A percentile compares a stretch with the other conserved stretches of the same genome.
Evolutionary conservation across 2,329 filamentous ascomycete genomes (phyloP).

Genomic region (Exophiala oligosperma): DNA sequence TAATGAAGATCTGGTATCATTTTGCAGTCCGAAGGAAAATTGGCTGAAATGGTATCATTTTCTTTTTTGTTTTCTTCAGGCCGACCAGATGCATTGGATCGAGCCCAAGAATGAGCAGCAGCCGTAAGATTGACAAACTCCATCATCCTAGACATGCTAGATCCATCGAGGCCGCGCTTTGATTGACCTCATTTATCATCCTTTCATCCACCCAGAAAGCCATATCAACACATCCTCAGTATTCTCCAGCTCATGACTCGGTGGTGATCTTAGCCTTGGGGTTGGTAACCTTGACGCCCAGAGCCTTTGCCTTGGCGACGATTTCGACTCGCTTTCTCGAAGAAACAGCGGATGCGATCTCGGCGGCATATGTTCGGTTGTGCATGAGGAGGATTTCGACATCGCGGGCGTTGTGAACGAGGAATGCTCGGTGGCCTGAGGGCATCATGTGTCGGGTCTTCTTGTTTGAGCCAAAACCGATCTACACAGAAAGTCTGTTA

Average conservation of each 20-base stretch:
- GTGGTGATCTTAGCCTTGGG: slow-evolving; percentile 98
- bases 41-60: slow-evolving; percentile 20
- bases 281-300: slow-evolving; percentile 99
- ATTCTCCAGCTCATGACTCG: slow-evolving; percentile 63
- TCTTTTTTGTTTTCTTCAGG: slow-evolving; percentile 9
- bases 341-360: slow-evolving; percentile 98
- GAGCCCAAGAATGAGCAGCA: slow-evolving; percentile 3
- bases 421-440: slow-evolving; percentile 99
- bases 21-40: not conserved
- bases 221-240: slow-evolving; percentile 30
- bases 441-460: slow-evolving; percentile 99
- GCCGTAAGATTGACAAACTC: not conserved
- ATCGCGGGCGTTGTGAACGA: slow-evolving; percentile 94
- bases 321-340: slow-evolving; percentile 99
- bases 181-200: slow-evolving; percentile 9
- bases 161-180: slow-evolving; percentile 7
- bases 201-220: not conserved
- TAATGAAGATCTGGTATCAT: not conserved
- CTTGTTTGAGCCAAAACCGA: slow-evolving; percentile 98
- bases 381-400: slow-evolving; percentile 99
- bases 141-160: slow-evolving; percentile 8
- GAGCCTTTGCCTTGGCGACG: slow-evolving; percentile 92
- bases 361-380: slow-evolving; percentile 98
- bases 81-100: slow-evolving; percentile 10
- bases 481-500: slow-evolving; percentile 57